Evolutionary conservation across 768 basidiomycete genomes (phyloP).

Genomic region (Fibroporia radiculosa): DNA sequence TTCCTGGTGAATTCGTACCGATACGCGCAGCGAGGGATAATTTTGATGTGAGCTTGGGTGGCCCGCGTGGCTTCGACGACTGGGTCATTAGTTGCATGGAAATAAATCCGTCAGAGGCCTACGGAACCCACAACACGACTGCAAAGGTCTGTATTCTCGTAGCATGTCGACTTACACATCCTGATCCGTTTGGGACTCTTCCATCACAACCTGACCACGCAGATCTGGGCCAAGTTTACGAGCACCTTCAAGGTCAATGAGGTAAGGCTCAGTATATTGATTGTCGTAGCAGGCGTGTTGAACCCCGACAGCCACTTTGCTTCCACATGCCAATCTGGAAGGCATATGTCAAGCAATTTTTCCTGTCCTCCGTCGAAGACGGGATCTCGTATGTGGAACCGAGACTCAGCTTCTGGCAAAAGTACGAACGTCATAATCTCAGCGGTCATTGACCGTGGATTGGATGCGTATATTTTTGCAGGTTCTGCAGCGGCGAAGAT

Average conservation of each 20-base stretch:
- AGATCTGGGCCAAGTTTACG: conserved; percentile 76
- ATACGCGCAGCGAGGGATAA: conserved; percentile 42
- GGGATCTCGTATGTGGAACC: conserved; percentile 67
- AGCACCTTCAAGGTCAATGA: conserved; percentile 47
- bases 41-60: conserved; percentile 47
- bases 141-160: conserved; percentile 58
- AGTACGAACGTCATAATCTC: conserved; percentile 29
- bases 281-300: conserved; percentile 1
- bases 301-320: conserved; percentile 26
- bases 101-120: conserved; percentile 67
- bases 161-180: no score
- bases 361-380: conserved; percentile 56
- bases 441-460: background rate
- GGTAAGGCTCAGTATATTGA: no score
- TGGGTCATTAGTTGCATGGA: conserved; percentile 55
- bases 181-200: no score
- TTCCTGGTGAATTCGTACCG: conserved; percentile 44
- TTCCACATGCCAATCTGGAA: conserved; percentile 49
- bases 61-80: conserved; percentile 57
- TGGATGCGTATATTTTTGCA: conserved; percentile 16
- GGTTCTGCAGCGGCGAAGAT: conserved; percentile 48
- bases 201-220: background rate
- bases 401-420: conserved; percentile 54
- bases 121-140: conserved; percentile 64
- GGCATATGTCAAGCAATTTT: conserved; percentile 55